Conservation (phyloP, 2,329 filamentous ascomycete genomes). For the Rhinocladiella similis region DNA sequence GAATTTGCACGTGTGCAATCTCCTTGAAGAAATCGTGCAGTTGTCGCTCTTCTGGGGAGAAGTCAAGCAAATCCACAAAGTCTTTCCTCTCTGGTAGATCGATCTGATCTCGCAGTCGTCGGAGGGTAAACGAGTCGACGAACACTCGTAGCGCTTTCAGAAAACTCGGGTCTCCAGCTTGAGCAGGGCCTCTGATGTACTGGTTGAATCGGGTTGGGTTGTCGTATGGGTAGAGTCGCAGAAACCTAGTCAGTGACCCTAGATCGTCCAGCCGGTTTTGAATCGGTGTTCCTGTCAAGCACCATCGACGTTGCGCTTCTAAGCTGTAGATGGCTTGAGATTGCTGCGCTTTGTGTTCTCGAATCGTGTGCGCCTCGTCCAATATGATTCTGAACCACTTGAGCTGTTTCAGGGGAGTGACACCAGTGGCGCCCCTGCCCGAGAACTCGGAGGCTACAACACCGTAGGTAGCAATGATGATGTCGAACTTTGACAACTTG, state of each 20-base stretch:
- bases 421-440: constrained; percentile 48
- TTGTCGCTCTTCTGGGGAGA: constrained; percentile 70
- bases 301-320: constrained; percentile 82
- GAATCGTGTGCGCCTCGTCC: constrained; percentile 93
- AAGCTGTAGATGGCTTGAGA: constrained; percentile 83
- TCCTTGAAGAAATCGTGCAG: constrained; percentile 84
- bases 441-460: constrained; percentile 79
- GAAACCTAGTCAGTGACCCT: constrained; percentile 80
- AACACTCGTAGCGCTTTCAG: constrained; percentile 82
- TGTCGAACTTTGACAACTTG: constrained; percentile 70
- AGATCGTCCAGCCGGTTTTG: constrained; percentile 93
- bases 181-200: constrained; percentile 82
- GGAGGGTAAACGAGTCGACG: constrained; percentile 90
- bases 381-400: constrained; percentile 93
- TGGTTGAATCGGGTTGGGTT: constrained; percentile 73
- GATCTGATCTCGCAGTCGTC: constrained; percentile 88
- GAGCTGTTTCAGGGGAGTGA: constrained; percentile 69
- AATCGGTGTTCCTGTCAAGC: constrained; percentile 93
- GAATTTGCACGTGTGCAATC: constrained; percentile 77
- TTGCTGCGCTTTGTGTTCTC: constrained; percentile 76
- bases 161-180: constrained; percentile 79
- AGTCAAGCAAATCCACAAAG: constrained; percentile 70
- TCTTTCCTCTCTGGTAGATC: constrained; percentile 75
- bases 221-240: constrained; percentile 82
- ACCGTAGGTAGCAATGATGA: constrained; percentile 91